Percentiles rank a stretch among this genome's conserved stretches.
Conservation (phyloP, 352 stramenopile species). For the Pseudoperonospora humuli region DNA sequence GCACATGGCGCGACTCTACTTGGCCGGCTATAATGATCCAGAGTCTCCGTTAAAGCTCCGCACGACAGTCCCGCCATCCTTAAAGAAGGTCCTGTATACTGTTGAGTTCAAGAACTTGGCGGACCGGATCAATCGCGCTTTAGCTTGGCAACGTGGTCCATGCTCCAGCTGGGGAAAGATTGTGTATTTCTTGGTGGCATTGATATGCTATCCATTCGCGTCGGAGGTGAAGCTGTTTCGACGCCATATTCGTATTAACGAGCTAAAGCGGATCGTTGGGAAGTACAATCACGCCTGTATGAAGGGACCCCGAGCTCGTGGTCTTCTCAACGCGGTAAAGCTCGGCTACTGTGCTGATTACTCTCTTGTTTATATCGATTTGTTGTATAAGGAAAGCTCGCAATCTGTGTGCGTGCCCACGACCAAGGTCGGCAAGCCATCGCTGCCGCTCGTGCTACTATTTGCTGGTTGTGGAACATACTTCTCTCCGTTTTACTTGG, state of each 20-base stretch:
- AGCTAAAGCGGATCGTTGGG: constrained; percentile 60
- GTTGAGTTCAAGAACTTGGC: constrained; percentile 58
- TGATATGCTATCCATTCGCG: constrained; percentile 64
- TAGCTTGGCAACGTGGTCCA: constrained; percentile 42
- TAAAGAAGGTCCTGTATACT: constrained; percentile 63
- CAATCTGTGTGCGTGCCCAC: constrained; percentile 64
- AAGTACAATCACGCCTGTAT: constrained; percentile 82
- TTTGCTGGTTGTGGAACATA: constrained; percentile 78
- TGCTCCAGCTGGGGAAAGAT: constrained; percentile 54
- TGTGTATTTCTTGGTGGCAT: constrained; percentile 44
- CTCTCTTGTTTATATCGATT: constrained; percentile 70
- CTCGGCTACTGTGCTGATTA: constrained; percentile 74
- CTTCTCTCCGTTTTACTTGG: constrained; percentile 69
- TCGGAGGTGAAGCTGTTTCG: constrained; percentile 61
- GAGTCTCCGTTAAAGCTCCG: constrained; percentile 52
- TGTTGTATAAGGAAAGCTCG: constrained; percentile 68
- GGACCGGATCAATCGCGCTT: constrained; percentile 51
- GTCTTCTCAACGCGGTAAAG: constrained; percentile 69
- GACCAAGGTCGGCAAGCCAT: constrained; percentile 63
- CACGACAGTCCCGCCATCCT: constrained; percentile 39
- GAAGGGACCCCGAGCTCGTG: constrained; percentile 59
- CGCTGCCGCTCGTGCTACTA: constrained; percentile 60
- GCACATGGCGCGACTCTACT: constrained; percentile 76
- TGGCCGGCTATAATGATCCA: constrained; percentile 55
- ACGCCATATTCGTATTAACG: constrained; percentile 65